A percentile compares a stretch with the other conserved stretches of the same genome.
Evolutionary conservation across 192 early-diverging fungal species (phyloP).

Genomic region (Coemansia sp.): DNA sequence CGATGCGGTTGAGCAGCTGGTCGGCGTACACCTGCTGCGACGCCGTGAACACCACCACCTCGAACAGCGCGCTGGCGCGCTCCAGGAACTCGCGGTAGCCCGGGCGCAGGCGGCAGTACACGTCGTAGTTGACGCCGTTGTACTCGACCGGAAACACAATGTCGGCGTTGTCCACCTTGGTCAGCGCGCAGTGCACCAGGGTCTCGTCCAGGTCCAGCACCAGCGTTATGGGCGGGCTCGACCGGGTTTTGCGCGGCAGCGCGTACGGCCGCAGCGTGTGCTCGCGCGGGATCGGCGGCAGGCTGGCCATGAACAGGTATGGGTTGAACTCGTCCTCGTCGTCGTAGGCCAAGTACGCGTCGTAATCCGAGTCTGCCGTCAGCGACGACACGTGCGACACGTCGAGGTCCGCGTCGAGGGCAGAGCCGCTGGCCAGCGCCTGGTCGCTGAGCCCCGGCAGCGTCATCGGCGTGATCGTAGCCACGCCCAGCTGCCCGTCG

Average conservation of each 20-base stretch:
- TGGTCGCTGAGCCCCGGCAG: neutral
- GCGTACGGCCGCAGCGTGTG: constrained; percentile 54
- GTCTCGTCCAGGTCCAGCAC: constrained; percentile 69
- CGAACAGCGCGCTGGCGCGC: constrained; percentile 55
- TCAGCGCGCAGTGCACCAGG: constrained; percentile 64
- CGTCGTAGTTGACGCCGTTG: constrained; percentile 58
- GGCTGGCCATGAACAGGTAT: constrained; percentile 56
- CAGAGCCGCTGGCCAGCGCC: neutral
- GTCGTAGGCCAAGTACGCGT: constrained; percentile 32
- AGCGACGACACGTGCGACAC: constrained; percentile 25
- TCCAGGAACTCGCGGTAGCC: constrained; percentile 60
- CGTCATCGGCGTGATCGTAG: constrained; percentile 8
- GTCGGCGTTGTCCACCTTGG: constrained; percentile 55
- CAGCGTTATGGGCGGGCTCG: constrained; percentile 61
- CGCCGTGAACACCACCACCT: constrained; percentile 72
- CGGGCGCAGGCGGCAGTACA: constrained; percentile 68
- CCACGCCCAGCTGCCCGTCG: neutral
- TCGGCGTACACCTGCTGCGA: constrained; percentile 74
- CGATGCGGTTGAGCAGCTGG: constrained; percentile 57
- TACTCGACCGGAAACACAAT: constrained; percentile 63
- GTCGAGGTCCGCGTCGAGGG: constrained; percentile 14
- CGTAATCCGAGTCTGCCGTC: constrained; percentile 20
- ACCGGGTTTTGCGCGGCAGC: constrained; percentile 58
- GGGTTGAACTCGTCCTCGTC: constrained; percentile 50
- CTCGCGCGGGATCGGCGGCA: constrained; percentile 58